Percentiles rank a stretch among this genome's conserved stretches.
Evolutionary conservation across 352 stramenopile species (phyloP).

Genomic region (Hyphochytrium catenoides): DNA sequence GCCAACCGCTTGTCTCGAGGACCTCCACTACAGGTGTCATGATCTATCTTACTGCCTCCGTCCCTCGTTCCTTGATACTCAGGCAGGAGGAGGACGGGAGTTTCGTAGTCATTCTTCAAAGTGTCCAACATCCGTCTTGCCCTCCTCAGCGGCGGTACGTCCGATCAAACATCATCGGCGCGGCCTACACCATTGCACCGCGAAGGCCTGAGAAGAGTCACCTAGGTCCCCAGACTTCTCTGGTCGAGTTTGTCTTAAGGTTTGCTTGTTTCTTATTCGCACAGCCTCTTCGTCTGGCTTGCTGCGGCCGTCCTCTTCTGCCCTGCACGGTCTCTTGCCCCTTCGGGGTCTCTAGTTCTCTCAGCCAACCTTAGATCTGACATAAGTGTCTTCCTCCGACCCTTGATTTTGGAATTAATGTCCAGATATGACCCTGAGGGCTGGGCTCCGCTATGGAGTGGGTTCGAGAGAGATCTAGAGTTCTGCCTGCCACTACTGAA

Average conservation of each 20-base stretch:
- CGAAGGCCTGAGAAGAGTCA: constrained; percentile 42
- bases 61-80: too few species aligned
- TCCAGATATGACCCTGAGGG: constrained; percentile 50
- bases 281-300: too few species aligned
- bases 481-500: constrained; percentile 54
- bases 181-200: constrained; percentile 47
- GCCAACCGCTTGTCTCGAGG: too few species aligned
- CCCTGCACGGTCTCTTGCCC: too few species aligned
- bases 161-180: constrained; percentile 40
- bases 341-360: too few species aligned
- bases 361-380: constrained; percentile 45
- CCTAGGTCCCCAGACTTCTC: too few species aligned
- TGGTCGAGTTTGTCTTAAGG: too few species aligned
- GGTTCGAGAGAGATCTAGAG: constrained; percentile 62
- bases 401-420: too few species aligned
- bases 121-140: constrained; percentile 50
- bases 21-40: too few species aligned
- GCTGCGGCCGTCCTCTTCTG: too few species aligned
- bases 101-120: constrained; percentile 73
- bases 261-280: too few species aligned
- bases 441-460: constrained; percentile 54
- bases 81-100: constrained; percentile 57
- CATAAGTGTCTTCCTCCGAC: constrained; percentile 44
- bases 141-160: constrained; percentile 62
- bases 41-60: too few species aligned